Percentiles rank a stretch among this genome's conserved stretches.
Conservation (phyloP, 106 monocot genomes). For the Acorus gramineus region DNA sequence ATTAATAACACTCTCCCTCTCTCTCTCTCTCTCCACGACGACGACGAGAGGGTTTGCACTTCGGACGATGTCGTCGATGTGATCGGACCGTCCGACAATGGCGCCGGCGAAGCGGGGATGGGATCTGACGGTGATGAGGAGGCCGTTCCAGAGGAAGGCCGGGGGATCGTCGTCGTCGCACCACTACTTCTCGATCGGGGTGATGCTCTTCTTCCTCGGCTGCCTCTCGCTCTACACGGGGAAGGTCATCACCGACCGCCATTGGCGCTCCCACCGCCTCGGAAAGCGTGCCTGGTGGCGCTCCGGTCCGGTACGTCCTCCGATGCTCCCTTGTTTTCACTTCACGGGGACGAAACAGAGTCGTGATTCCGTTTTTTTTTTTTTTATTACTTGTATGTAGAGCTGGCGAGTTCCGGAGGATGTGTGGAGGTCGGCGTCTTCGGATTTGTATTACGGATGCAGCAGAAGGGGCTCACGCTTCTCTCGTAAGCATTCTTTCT, state of each 20-base stretch:
- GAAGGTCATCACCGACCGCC: slow-evolving; percentile 58
- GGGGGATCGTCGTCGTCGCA: slow-evolving; percentile 1
- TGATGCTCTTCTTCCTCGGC: slow-evolving; percentile 61
- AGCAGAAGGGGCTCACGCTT: slow-evolving; percentile 55
- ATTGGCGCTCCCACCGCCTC: slow-evolving; percentile 42
- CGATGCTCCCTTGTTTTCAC: no score
- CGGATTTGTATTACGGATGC: slow-evolving; percentile 62
- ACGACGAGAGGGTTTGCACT: no score
- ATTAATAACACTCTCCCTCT: no score
- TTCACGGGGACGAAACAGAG: neutral
- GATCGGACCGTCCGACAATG: no score
- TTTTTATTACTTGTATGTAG: no score
- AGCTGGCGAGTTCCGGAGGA: slow-evolving; percentile 12
- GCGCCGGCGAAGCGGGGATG: no score
- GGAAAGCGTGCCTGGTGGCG: no score
- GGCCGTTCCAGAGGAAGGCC: no score
- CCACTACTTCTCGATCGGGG: slow-evolving; percentile 30
- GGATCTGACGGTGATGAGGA: no score
- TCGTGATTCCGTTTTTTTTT: neutral
- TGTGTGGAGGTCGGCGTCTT: slow-evolving; percentile 74
- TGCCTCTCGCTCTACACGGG: slow-evolving; percentile 78
- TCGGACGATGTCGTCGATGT: no score
- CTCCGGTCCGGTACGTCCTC: no score
- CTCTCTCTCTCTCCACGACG: no score
- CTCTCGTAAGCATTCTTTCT: slow-evolving; percentile 15